Evolutionary conservation across 2,329 filamentous ascomycete genomes (phyloP), one percentile per base, ranked within the genome.

Genomic region (Fusarium sp.): DNA sequence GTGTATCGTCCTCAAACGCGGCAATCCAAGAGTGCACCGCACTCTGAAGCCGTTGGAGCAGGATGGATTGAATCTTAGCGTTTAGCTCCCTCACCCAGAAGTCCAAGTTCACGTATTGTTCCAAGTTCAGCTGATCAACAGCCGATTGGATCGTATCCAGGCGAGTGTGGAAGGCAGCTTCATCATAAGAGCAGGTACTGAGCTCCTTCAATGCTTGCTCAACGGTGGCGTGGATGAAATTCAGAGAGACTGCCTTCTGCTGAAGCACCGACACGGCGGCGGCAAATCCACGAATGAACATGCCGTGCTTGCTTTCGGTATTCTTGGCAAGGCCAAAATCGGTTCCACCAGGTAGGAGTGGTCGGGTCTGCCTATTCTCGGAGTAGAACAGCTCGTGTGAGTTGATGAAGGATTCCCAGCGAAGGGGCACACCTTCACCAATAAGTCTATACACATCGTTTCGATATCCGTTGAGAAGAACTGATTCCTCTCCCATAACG

Each of bases 341-440:
- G 11, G 76, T 75, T 19, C 76, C 79, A 6, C 77, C 75, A 4
- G 80, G 76, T 9, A 82, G 70, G 10, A 83, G 62, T 75, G 73
- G 88, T 81, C 64, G 87, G 73, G 67, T 87, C 51, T 82, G 79
- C 59, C 80, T 75, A 53, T 80, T 78, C 50, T 82, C 80, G 80
- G 75, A 92, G 87, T 76, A 91, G 81, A 76, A 94, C 33, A 98
- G 86, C 78, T 99, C 96, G 78, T 98, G 98, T 3, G 94, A 94
- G 78, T 98, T 95, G 54, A 99, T 93, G 74, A 99, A 98, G 0
- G 96, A 97, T 76, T 99, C 96, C 96, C 96, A 99, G 74, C 94
- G 91, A 28, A 99, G 82, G 2, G 94, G 94, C 31, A 98, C 88
- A 62, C 97, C 96, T 80, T 97, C 98, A 21, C 87, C 86, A 64